These are phyloP conservation scores for Elongisporangium undulatum DNA, from an alignment of 352 stramenopile species.

Conservation along the genomic window DNA sequence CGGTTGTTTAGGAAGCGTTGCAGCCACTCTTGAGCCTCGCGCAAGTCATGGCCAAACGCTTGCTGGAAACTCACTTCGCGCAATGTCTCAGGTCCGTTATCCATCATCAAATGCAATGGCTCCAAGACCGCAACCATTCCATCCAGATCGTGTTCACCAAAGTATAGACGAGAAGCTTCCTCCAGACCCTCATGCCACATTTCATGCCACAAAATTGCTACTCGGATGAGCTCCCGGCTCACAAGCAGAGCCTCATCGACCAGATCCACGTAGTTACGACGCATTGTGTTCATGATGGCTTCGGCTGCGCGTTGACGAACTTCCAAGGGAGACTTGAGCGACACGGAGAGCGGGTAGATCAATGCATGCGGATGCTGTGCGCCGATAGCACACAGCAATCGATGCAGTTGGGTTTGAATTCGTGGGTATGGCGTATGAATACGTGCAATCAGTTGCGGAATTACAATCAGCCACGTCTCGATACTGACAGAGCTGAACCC, in stretches of 20 bases:
- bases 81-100: conserved; percentile 79
- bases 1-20: conserved; percentile 56
- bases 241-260: conserved; percentile 94
- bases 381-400: conserved; percentile 86
- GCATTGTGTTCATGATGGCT: conserved; percentile 94
- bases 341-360: conserved; percentile 97
- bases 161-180: conserved; percentile 96
- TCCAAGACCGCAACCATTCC: conserved; percentile 94
- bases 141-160: conserved; percentile 95
- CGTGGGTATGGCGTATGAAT: conserved; percentile 64
- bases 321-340: conserved; percentile 93
- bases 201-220: conserved; percentile 99
- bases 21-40: conserved; percentile 78
- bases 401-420: conserved; percentile 82
- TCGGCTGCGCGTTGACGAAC: conserved; percentile 90
- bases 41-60: conserved; percentile 90
- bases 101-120: conserved; percentile 92
- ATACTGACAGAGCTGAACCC: conserved; percentile 92
- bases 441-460: conserved; percentile 95
- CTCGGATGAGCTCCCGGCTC: conserved; percentile 97
- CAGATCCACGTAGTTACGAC: conserved; percentile 90
- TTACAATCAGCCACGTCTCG: conserved; percentile 98
- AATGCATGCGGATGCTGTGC: conserved; percentile 96
- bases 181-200: conserved; percentile 98
- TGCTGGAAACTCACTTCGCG: conserved; percentile 82